Evolutionary conservation across 495 filamentous ascomycete genomes (phyloP).

Genomic region (Penicillium odoratum): DNA sequence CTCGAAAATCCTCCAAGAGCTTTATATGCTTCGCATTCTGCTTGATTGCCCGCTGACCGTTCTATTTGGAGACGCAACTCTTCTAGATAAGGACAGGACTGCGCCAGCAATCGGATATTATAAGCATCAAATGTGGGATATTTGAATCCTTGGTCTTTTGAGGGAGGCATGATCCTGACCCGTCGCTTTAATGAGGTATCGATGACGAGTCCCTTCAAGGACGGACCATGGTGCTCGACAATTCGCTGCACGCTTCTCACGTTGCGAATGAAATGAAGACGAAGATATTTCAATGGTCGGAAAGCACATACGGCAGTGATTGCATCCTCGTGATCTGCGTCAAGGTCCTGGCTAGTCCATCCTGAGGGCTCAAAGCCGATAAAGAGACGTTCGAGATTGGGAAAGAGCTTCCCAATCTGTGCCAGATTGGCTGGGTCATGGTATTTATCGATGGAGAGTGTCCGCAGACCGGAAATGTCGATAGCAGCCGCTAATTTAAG

Average conservation of each 20-base stretch:
- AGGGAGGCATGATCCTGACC: no score
- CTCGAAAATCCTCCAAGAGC: conserved; percentile 4
- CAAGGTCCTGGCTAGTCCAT: no score
- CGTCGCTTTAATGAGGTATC: neutral
- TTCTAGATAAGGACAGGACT: neutral
- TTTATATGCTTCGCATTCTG: conserved; percentile 8
- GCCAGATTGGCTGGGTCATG: neutral
- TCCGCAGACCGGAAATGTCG: neutral
- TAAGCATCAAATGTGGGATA: neutral
- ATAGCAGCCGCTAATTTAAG: neutral
- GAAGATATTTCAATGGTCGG: conserved; percentile 11
- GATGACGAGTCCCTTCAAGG: conserved; percentile 16
- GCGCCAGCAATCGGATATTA: neutral
- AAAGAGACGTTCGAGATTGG: neutral
- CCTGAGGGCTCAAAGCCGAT: neutral
- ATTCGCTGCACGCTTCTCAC: conserved; percentile 4
- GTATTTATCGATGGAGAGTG: neutral
- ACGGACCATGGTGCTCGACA: conserved; percentile 10
- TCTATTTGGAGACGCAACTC: neutral
- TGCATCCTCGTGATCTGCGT: neutral
- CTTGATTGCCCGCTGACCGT: conserved; percentile 1
- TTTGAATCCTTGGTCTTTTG: no score
- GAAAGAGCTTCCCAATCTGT: neutral
- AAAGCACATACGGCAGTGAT: conserved; percentile 13
- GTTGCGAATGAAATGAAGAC: neutral